phyloP scores from a whole-genome alignment of 257 asterid genomes.

The Solanum arcanum region DNA sequence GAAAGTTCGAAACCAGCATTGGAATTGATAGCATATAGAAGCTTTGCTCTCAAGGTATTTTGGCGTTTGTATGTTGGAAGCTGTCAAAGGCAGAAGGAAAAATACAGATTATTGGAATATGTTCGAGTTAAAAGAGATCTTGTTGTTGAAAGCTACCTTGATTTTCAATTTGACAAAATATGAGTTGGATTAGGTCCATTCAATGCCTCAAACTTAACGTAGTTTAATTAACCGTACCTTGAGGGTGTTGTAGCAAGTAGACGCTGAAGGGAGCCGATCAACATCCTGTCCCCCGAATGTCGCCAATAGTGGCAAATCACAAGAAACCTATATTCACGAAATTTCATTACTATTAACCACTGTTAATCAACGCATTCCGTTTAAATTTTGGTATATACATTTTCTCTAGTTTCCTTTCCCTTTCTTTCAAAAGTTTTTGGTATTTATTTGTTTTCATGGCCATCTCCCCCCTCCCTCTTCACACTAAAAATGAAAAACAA shows the following conservation, averaged over 20 bases:
- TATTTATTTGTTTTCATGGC: not conserved
- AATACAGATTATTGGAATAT: not conserved
- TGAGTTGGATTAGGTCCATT: not conserved
- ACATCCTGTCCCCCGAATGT: constrained; percentile 94
- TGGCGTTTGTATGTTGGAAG: constrained; percentile 90
- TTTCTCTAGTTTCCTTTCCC: not conserved
- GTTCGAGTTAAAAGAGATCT: not conserved
- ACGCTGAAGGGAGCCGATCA: constrained; percentile 98
- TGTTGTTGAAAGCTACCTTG: not conserved
- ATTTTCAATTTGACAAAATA: not conserved
- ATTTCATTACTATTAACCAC: not conserved
- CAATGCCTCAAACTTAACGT: not conserved
- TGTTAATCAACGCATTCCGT: not conserved
- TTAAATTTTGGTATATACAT: not conserved
- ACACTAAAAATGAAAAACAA: not conserved
- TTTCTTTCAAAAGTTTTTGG: not conserved
- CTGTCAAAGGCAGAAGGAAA: constrained; percentile 32
- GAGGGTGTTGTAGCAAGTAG: constrained; percentile 91
- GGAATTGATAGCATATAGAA: constrained; percentile 84
- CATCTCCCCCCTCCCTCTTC: not conserved
- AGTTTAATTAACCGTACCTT: constrained; percentile 36
- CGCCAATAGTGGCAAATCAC: constrained; percentile 86
- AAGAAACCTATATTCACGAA: constrained; percentile 40
- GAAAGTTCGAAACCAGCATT: constrained; percentile 97
- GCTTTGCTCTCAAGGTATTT: constrained; percentile 76